Conservation (phyloP, 2,329 filamentous ascomycete genomes). For the Thelonectria blattea region DNA sequence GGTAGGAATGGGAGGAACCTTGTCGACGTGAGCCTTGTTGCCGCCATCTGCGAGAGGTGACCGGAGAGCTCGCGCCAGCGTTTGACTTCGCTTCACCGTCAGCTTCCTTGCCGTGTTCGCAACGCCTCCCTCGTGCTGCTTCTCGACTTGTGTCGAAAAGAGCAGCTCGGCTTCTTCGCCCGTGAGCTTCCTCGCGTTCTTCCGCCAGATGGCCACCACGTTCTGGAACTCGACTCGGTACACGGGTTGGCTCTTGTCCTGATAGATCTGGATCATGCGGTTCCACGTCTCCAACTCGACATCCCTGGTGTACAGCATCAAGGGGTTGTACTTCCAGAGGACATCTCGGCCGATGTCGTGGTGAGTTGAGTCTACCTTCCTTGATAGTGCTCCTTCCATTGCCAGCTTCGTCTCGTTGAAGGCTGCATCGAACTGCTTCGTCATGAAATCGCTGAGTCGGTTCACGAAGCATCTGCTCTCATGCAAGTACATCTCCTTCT, state of each 20-base stretch:
- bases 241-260: conserved; percentile 74
- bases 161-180: conserved; percentile 83
- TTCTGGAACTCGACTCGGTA: conserved; percentile 86
- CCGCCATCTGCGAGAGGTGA: conserved; percentile 69
- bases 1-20: conserved; percentile 46
- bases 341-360: conserved; percentile 74
- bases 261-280: conserved; percentile 78
- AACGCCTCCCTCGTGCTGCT: conserved; percentile 83
- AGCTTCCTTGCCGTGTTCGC: conserved; percentile 79
- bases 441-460: conserved; percentile 82
- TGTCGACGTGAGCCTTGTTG: conserved; percentile 58
- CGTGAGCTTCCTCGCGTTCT: conserved; percentile 73
- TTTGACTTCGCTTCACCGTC: conserved; percentile 93
- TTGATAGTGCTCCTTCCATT: conserved; percentile 64
- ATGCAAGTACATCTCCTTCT: conserved; percentile 84
- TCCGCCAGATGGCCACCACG: conserved; percentile 79
- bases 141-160: conserved; percentile 85
- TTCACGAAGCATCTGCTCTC: conserved; percentile 80
- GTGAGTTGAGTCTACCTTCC: conserved; percentile 73
- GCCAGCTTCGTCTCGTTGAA: conserved; percentile 72
- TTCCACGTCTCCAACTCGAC: conserved; percentile 85
- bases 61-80: conserved; percentile 75
- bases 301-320: conserved; percentile 88
- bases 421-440: conserved; percentile 77
- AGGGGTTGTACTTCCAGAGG: conserved; percentile 86